These are phyloP conservation scores for Dacryopinax spathularia DNA, from an alignment of 768 basidiomycete genomes.

Conservation along the genomic window DNA sequence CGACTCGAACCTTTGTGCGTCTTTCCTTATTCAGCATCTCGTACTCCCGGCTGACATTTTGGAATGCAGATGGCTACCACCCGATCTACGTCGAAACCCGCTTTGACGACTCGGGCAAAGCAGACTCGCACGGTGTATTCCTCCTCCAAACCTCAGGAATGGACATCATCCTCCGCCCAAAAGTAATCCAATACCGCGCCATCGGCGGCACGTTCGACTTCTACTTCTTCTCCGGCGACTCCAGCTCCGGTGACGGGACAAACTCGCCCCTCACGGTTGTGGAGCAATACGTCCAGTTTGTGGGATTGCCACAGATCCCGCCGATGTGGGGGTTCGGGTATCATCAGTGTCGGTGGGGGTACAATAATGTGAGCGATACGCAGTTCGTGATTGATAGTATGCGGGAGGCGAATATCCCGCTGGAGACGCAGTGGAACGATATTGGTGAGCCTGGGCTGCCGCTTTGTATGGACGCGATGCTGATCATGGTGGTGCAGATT, in stretches of 20 bases:
- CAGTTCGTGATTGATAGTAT: slow-evolving; percentile 17
- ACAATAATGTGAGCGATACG: slow-evolving; percentile 17
- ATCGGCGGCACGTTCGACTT: slow-evolving; percentile 66
- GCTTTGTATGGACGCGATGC: neutral
- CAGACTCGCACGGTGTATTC: slow-evolving; percentile 56
- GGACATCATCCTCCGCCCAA: slow-evolving; percentile 37
- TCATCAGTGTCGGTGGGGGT: slow-evolving; percentile 41
- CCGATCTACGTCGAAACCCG: slow-evolving; percentile 63
- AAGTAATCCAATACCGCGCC: slow-evolving; percentile 47
- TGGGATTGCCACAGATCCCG: slow-evolving; percentile 56
- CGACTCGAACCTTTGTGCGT: slow-evolving; percentile 4
- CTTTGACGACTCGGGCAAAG: slow-evolving; percentile 16
- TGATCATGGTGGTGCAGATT: neutral
- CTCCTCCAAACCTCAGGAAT: slow-evolving; percentile 59
- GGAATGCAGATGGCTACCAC: slow-evolving; percentile 39
- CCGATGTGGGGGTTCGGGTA: slow-evolving; percentile 68
- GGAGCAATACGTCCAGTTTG: slow-evolving; percentile 52
- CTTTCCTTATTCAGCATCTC: neutral
- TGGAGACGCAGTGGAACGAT: slow-evolving; percentile 16
- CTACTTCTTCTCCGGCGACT: slow-evolving; percentile 45
- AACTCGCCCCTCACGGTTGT: slow-evolving; percentile 31
- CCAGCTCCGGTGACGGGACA: slow-evolving; percentile 16
- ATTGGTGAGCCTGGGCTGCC: slow-evolving; percentile 4
- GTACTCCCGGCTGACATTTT: slow-evolving; percentile 6
- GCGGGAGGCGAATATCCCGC: slow-evolving; percentile 21